Evolutionary conservation across 192 early-diverging fungal genomes (phyloP).

Genomic region (Funneliformis geosporum): DNA sequence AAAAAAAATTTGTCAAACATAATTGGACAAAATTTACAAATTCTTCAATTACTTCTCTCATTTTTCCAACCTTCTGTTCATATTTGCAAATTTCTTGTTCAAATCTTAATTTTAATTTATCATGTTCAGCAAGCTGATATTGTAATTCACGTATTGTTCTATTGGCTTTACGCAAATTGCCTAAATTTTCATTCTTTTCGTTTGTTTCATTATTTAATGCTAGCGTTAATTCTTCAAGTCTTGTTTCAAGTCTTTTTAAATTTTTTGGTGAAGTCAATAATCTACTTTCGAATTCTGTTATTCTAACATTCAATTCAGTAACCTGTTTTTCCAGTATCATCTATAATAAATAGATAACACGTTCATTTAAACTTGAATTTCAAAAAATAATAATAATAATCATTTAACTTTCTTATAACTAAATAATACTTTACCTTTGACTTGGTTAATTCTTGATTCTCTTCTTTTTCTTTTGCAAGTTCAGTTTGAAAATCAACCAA

Average conservation of each 20-base stretch:
- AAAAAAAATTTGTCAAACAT: background rate
- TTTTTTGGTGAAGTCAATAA: constrained; percentile 59
- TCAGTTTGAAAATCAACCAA: constrained; percentile 66
- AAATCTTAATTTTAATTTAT: constrained; percentile 65
- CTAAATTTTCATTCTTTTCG: constrained; percentile 63
- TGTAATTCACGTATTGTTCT: constrained; percentile 83
- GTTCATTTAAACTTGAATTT: constrained; percentile 17
- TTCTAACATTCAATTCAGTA: constrained; percentile 74
- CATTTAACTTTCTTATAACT: background rate
- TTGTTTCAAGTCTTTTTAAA: constrained; percentile 57
- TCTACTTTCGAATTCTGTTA: constrained; percentile 76
- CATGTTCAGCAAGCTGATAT: constrained; percentile 80
- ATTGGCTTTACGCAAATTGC: constrained; percentile 67
- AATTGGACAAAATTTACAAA: constrained; percentile 42
- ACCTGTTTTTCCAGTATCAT: constrained; percentile 77
- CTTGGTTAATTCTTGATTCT: constrained; percentile 53
- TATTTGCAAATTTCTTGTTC: constrained; percentile 73
- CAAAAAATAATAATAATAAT: background rate
- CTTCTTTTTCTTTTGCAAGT: constrained; percentile 72
- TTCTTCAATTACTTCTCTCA: constrained; percentile 68
- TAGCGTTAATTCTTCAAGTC: constrained; percentile 60
- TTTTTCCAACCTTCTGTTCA: constrained; percentile 65
- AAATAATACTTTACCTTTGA: constrained; percentile 35
- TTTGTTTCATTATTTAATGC: constrained; percentile 63
- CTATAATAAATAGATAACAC: constrained; percentile 42